phyloP scores from a whole-genome alignment of 2,329 filamentous ascomycete genomes.

The Claviceps spartinae region DNA sequence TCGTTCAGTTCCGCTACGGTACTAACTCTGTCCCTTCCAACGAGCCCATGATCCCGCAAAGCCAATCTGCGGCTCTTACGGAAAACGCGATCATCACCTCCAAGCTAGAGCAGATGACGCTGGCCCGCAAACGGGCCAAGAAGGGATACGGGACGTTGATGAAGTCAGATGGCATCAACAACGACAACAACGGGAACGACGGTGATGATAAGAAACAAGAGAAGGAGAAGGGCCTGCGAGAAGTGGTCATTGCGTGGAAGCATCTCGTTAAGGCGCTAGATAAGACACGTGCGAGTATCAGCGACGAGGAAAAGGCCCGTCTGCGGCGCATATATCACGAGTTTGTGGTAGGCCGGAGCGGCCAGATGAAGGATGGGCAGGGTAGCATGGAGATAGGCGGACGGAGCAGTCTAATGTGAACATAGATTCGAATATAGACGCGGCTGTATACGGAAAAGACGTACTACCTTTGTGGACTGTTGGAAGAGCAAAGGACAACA shows the following conservation, averaged over 20 bases:
- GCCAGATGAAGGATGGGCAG: constrained; percentile 90
- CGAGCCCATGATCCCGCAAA: constrained; percentile 28
- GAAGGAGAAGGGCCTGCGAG: constrained; percentile 29
- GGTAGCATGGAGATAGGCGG: constrained; percentile 86
- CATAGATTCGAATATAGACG: background rate
- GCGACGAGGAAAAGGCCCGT: constrained; percentile 58
- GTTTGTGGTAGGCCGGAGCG: constrained; percentile 84
- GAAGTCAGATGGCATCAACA: constrained; percentile 13
- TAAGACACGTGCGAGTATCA: constrained; percentile 72
- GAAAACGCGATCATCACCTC: constrained; percentile 66
- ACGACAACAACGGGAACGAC: constrained; percentile 1
- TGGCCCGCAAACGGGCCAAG: constrained; percentile 40
- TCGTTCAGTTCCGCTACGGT: constrained; percentile 77
- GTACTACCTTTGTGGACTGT: background rate
- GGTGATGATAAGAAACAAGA: constrained; percentile 12
- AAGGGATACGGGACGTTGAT: constrained; percentile 12
- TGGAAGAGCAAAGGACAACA: background rate
- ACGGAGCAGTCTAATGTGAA: constrained; percentile 79
- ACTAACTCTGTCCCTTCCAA: constrained; percentile 33
- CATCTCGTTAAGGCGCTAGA: constrained; percentile 69
- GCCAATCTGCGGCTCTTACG: constrained; percentile 44
- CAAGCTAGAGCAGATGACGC: constrained; percentile 72
- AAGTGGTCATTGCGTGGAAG: constrained; percentile 73
- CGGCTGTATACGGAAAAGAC: too few species aligned
- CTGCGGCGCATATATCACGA: constrained; percentile 76